phyloP scores from a whole-genome alignment of 139 green algal genomes.

The Auxenochlorella pyrenoidosa region DNA sequence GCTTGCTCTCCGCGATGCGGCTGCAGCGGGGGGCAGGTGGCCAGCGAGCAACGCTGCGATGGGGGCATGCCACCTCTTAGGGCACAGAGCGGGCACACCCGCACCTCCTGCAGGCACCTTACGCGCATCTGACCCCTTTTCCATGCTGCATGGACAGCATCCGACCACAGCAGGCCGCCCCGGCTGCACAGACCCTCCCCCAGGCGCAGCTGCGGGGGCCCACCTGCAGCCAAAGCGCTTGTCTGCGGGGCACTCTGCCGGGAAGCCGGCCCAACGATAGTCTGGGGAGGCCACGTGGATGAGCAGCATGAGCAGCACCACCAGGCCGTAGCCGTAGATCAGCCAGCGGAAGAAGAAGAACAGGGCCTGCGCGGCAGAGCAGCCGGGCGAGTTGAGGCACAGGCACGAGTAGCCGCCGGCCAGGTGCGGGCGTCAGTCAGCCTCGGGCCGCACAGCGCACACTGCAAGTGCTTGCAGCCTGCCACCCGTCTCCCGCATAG shows the following conservation, averaged over 20 bases:
- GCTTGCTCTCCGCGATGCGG: slow-evolving; percentile 30
- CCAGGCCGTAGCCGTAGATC: slow-evolving; percentile 25
- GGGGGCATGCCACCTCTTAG: too few relatives aligned
- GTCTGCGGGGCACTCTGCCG: neutral
- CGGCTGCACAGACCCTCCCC: too few relatives aligned
- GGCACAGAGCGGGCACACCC: too few relatives aligned
- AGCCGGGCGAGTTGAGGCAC: neutral
- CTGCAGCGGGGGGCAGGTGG: neutral
- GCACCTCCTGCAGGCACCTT: too few relatives aligned
- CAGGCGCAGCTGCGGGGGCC: neutral
- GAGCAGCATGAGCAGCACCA: slow-evolving; percentile 9
- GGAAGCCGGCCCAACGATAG: slow-evolving; percentile 16
- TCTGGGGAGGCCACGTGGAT: slow-evolving; percentile 35
- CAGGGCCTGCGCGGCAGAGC: neutral
- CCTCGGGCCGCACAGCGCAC: neutral
- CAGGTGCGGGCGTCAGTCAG: too few relatives aligned
- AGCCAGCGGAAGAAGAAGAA: slow-evolving; percentile 28
- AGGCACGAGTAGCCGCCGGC: neutral
- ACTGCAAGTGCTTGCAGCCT: neutral
- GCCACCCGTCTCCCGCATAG: neutral
- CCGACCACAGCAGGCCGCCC: too few relatives aligned
- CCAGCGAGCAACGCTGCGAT: too few relatives aligned
- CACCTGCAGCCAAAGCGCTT: slow-evolving; percentile 35
- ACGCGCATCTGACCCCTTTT: too few relatives aligned
- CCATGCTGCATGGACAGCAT: too few relatives aligned